Evolutionary conservation across 805 yeast species (phyloP), one percentile per base, ranked within the genome.

Genomic region (Zygotorulaspora sp.): DNA sequence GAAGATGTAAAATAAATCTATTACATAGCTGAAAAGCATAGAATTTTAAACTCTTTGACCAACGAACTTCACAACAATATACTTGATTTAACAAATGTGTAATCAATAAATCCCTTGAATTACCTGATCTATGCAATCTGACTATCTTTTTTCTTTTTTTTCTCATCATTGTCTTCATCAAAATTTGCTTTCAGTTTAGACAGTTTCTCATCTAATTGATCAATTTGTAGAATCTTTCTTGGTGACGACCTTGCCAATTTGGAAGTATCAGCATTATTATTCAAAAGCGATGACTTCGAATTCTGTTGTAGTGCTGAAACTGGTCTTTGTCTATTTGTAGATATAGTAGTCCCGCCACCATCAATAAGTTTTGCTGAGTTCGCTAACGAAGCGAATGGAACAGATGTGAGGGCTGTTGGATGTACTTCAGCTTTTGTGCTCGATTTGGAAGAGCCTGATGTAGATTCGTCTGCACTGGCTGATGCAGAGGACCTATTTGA

Each of bases 181-280:
- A 38, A 32, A 11, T 36, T 36, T 15, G 45, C 36, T 14, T 48
- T 50, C 31, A 61, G 36, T 14, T 49, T 51, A 5, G 54, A 39
- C 12, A 61, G 34, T 37, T 57, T 65, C 40, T 63, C 66, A 16
- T 60, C 56, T 12, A 65, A 39, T 27, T 53, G 53, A 7, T 58
- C 62, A 6, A 59, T 40, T 38, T 59, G 55, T 31, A 58, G 40
- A 12, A 36, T 28, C 30, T 50, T 43, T 17, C 44, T 32, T 24
- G 42, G 19, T 8, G 45, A 30, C n/a, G n/a, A n/a, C 15, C 43
- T 37, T 11, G 39, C 38, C 5, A 41, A 38, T 29, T 38, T 40
- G 16, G 35, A 8, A 26, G 25, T 29, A 6, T 25, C 36, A 28
- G 31, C 35, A 15, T 33, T 28, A 12, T 32, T 41, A 6, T 37